These are phyloP conservation scores for Taphrina communis DNA, from an alignment of 1,139 yeast genomes.

Conservation along the genomic window DNA sequence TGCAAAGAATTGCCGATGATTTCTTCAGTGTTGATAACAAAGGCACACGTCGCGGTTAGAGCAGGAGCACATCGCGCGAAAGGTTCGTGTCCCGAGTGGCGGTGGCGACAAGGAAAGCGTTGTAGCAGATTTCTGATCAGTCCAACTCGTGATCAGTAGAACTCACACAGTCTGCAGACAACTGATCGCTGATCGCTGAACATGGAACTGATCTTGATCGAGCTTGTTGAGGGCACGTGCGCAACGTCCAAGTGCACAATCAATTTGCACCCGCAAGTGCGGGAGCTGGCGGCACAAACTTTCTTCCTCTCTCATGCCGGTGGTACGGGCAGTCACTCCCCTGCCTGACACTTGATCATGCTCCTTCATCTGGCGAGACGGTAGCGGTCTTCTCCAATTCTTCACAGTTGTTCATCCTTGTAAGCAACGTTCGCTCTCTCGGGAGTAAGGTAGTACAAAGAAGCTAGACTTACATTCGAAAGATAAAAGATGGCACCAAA, in stretches of 20 bases:
- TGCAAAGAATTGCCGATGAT: no score
- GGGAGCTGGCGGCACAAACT: slow-evolving; percentile 6
- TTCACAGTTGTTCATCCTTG: slow-evolving; percentile 38
- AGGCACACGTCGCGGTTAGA: neutral
- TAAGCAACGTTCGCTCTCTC: slow-evolving; percentile 36
- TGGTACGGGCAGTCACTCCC: slow-evolving; percentile 2
- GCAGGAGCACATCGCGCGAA: neutral
- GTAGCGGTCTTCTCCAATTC: neutral
- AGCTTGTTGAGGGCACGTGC: no score
- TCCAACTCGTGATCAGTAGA: neutral
- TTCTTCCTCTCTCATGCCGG: neutral
- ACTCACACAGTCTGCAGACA: no score
- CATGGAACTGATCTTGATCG: neutral
- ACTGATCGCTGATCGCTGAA: slow-evolving; percentile 1
- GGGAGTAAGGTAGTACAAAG: slow-evolving; percentile 39
- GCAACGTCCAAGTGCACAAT: neutral
- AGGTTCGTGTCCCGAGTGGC: slow-evolving; percentile 16
- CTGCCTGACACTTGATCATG: neutral
- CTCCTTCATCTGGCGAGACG: neutral
- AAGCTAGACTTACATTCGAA: slow-evolving; percentile 2
- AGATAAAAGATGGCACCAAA: slow-evolving; percentile 57
- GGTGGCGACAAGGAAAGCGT: neutral
- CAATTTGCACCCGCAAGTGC: neutral
- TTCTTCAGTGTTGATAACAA: neutral
- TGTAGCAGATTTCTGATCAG: neutral